Percentiles rank a stretch among this genome's conserved stretches.
These are phyloP conservation scores for Metschnikowia anglica DNA, from an alignment of 805 yeast species.

Conservation along the genomic window DNA sequence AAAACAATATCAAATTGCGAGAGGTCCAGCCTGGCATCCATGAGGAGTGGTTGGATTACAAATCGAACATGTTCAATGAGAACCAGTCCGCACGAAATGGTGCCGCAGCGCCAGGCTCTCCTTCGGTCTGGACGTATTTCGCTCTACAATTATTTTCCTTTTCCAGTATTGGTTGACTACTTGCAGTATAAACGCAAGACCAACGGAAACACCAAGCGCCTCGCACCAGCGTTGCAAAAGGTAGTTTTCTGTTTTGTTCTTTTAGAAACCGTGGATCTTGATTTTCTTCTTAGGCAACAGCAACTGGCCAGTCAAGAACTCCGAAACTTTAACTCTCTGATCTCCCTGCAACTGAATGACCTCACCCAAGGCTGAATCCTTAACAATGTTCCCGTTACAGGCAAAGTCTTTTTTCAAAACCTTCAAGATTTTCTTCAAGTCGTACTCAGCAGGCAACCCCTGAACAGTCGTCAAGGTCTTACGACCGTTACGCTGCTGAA, in stretches of 20 bases:
- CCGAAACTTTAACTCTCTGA: slow-evolving; percentile 94
- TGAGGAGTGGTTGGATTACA: no score
- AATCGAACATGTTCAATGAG: no score
- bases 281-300: slow-evolving; percentile 93
- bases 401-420: slow-evolving; percentile 97
- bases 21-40: no score
- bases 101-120: no score
- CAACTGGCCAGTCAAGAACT: slow-evolving; percentile 82
- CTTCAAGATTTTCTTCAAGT: slow-evolving; percentile 87
- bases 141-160: background rate
- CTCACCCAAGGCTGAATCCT: slow-evolving; percentile 94
- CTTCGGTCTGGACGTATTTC: no score
- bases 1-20: no score
- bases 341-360: slow-evolving; percentile 98
- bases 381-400: slow-evolving; percentile 97
- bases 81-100: no score
- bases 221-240: background rate
- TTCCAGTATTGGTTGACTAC: slow-evolving; percentile 4
- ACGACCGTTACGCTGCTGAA: slow-evolving; percentile 99
- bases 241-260: no score
- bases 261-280: slow-evolving; percentile 95
- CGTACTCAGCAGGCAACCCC: slow-evolving; percentile 95
- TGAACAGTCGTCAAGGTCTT: slow-evolving; percentile 97
- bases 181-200: slow-evolving; percentile 3
- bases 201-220: slow-evolving; percentile 3